Conservation (phyloP, 2,329 filamentous ascomycete genomes). For the Blastomyces parvus region DNA sequence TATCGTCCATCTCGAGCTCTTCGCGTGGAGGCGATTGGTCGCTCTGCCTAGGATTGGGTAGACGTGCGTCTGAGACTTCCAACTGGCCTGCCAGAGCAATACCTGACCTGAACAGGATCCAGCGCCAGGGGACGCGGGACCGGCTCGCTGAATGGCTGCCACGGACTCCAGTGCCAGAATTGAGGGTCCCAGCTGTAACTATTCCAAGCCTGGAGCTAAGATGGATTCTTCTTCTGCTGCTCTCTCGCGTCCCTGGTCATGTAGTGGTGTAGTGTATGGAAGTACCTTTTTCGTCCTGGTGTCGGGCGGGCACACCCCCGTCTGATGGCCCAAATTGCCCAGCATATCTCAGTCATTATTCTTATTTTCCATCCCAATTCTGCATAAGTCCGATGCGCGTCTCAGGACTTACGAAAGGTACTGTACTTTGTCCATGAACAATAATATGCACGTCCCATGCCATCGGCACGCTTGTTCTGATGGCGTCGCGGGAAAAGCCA, state of each 20-base stretch:
- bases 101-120: slow-evolving; percentile 5
- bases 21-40: slow-evolving; percentile 26
- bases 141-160: slow-evolving; percentile 6
- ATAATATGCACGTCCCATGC: not conserved
- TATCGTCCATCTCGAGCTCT: slow-evolving; percentile 24
- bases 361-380: not conserved
- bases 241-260: not conserved
- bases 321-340: not conserved
- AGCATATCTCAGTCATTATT: not conserved
- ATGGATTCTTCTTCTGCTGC: not conserved
- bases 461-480: not conserved
- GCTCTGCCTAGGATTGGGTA: slow-evolving; percentile 22
- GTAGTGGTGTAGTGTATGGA: too few relatives aligned
- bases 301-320: not conserved
- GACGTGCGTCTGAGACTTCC: slow-evolving; percentile 14
- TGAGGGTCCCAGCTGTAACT: not conserved
- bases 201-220: not conserved
- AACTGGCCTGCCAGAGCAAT: not conserved
- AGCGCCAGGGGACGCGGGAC: not conserved
- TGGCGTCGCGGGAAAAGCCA: not conserved
- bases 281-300: not conserved
- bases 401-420: not conserved
- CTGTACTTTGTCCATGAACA: not conserved
- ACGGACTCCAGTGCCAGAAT: not conserved
- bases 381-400: slow-evolving; percentile 1